Percentiles rank a stretch among this genome's conserved stretches.
phyloP scores from a whole-genome alignment of 2,329 filamentous ascomycete genomes.

The Trichoderma semiorbis region DNA sequence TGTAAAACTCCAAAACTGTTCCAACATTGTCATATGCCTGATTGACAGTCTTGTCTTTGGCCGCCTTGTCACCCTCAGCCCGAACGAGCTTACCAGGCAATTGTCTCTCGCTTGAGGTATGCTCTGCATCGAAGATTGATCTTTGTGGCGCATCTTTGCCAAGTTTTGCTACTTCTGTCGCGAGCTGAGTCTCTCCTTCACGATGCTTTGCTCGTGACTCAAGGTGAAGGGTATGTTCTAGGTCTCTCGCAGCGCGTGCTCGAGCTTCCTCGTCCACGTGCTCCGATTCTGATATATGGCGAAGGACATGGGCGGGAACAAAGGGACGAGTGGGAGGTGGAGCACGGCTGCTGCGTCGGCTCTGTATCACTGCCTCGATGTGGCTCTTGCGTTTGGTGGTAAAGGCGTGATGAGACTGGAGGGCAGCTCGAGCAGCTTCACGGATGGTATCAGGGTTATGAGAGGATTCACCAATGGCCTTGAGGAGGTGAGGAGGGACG shows the following conservation, averaged over 20 bases:
- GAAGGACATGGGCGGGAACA: conserved; percentile 39
- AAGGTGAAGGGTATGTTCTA: conserved; percentile 37
- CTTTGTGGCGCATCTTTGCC: conserved; percentile 34
- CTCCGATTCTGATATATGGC: conserved; percentile 36
- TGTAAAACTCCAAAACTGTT: conserved; percentile 48
- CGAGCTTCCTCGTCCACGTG: conserved; percentile 39
- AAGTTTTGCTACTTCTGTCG: not conserved
- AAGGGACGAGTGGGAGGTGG: conserved; percentile 28
- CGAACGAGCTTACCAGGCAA: conserved; percentile 44
- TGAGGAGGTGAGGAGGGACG: conserved; percentile 46
- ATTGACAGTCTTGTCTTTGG: conserved; percentile 43
- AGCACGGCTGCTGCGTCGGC: conserved; percentile 28
- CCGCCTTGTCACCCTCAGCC: conserved; percentile 40
- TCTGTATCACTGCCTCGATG: conserved; percentile 33
- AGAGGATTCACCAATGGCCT: conserved; percentile 39
- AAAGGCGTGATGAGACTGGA: conserved; percentile 34
- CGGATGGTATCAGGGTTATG: conserved; percentile 37
- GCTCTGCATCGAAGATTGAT: conserved; percentile 44
- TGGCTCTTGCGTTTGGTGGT: conserved; percentile 33
- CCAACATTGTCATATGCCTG: conserved; percentile 50
- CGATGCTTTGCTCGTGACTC: conserved; percentile 19
- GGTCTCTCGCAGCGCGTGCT: conserved; percentile 35
- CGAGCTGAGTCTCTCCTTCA: conserved; percentile 15
- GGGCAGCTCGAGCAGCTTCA: conserved; percentile 34
- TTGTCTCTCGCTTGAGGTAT: conserved; percentile 33